These are phyloP conservation scores for Cladophialophora chaetospira DNA, from an alignment of 2,329 filamentous ascomycete genomes.

Conservation along the genomic window DNA sequence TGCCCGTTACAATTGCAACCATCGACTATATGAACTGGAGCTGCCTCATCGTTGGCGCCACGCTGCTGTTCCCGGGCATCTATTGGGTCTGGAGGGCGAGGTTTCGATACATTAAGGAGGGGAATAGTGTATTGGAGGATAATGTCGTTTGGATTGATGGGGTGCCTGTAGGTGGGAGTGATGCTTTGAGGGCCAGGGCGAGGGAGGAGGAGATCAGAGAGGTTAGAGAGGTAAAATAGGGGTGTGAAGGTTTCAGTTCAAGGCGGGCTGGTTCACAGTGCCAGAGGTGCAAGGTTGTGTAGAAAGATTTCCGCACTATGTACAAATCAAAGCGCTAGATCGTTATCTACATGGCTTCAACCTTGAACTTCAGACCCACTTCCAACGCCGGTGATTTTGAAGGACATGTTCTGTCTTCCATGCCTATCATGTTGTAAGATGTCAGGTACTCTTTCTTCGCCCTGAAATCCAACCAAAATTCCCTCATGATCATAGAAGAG, in stretches of 20 bases:
- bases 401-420: too few relatives aligned
- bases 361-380: too few relatives aligned
- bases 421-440: too few relatives aligned
- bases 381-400: too few relatives aligned
- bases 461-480: neutral
- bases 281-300: too few relatives aligned
- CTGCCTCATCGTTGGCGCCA: conserved; percentile 26
- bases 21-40: conserved; percentile 31
- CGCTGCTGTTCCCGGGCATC: conserved; percentile 26
- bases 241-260: neutral
- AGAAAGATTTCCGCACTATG: conserved; percentile 3
- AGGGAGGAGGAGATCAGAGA: neutral
- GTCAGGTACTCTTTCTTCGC: too few relatives aligned
- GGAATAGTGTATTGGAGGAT: conserved; percentile 20
- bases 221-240: neutral
- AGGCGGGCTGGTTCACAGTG: too few relatives aligned
- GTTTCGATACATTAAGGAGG: conserved; percentile 22
- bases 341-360: too few relatives aligned
- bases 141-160: conserved; percentile 24
- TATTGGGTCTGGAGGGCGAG: conserved; percentile 29
- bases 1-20: conserved; percentile 26
- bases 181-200: conserved; percentile 14
- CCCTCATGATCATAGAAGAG: neutral
- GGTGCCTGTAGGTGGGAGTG: conserved; percentile 10
- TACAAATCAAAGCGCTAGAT: too few relatives aligned